Conservation (phyloP, 192 early-diverging fungal genomes). For the Phycomyces blakesleeanus region DNA sequence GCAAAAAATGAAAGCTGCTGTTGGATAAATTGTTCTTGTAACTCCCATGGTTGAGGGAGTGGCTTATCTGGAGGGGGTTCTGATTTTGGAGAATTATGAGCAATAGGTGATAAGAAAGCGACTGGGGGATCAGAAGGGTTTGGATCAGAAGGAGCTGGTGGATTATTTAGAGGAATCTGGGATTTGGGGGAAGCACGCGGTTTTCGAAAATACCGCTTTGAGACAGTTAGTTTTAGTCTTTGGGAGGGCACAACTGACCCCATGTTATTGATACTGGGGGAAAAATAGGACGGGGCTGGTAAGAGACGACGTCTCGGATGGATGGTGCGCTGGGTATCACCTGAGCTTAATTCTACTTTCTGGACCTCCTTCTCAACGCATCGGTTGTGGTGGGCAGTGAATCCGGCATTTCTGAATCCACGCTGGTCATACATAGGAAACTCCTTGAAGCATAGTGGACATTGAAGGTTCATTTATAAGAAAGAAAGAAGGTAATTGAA, state of each 20-base stretch:
- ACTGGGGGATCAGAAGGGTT: neutral
- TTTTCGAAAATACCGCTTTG: no score
- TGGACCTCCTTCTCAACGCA: constrained; percentile 7
- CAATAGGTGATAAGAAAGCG: no score
- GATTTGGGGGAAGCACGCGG: neutral
- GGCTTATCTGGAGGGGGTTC: no score
- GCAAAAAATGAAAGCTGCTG: neutral
- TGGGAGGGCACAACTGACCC: no score
- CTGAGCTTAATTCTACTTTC: neutral
- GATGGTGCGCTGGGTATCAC: neutral
- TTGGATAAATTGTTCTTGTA: neutral
- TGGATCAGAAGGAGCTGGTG: no score
- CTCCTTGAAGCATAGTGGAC: constrained; percentile 13
- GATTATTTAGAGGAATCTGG: neutral
- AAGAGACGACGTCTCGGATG: neutral
- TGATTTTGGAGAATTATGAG: no score
- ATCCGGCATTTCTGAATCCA: constrained; percentile 24
- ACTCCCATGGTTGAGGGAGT: neutral
- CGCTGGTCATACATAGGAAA: constrained; percentile 25
- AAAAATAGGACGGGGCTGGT: neutral
- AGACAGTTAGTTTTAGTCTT: no score
- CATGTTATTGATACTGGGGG: neutral
- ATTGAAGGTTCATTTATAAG: constrained; percentile 3
- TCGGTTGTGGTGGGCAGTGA: constrained; percentile 23
- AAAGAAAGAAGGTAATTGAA: neutral